These are phyloP conservation scores for Oryza officinalis DNA, from an alignment of 176 grass and related monocot genomes.

Conservation along the genomic window DNA sequence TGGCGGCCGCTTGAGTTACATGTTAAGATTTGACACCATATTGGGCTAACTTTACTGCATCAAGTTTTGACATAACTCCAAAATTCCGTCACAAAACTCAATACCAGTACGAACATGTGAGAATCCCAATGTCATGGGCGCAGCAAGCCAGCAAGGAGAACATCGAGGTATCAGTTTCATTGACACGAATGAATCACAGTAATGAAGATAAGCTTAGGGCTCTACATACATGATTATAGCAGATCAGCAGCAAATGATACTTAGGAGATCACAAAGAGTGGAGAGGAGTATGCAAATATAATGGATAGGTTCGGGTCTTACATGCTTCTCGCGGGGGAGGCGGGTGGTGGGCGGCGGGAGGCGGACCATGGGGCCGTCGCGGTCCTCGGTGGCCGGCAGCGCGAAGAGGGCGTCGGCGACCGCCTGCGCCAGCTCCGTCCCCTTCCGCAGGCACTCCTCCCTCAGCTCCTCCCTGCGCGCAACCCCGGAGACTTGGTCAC, in stretches of 20 bases:
- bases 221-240: neutral
- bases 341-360: conserved; percentile 57
- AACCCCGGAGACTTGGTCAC: neutral
- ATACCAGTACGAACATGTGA: neutral
- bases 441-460: conserved; percentile 66
- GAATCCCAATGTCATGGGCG: neutral
- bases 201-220: neutral
- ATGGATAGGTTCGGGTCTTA: conserved; percentile 17
- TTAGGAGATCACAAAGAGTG: neutral
- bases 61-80: neutral
- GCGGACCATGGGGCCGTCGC: conserved; percentile 72
- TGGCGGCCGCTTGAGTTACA: neutral
- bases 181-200: neutral
- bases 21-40: neutral
- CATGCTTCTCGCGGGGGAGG: conserved; percentile 88
- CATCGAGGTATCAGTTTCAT: neutral
- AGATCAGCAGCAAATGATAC: neutral
- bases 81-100: neutral
- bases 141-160: neutral
- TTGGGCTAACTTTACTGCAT: neutral
- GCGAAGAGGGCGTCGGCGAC: conserved; percentile 72
- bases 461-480: conserved; percentile 60
- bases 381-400: conserved; percentile 58
- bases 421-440: conserved; percentile 71
- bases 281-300: too few relatives aligned